Conservation (phyloP, 2,329 filamentous ascomycete genomes). For the Aspergillus neoniger region DNA sequence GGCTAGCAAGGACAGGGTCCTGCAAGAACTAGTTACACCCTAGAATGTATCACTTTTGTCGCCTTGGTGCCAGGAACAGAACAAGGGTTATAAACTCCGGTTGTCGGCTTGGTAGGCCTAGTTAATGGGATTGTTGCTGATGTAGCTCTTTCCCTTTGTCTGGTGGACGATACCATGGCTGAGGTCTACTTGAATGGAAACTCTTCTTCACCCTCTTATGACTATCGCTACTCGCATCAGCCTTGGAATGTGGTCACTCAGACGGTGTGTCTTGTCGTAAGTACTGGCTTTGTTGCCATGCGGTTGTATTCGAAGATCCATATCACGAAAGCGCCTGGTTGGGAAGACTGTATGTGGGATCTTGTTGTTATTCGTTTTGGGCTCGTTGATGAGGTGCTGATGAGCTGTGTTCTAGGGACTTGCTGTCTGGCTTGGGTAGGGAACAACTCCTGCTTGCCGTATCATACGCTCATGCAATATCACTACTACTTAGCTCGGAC, state of each 20-base stretch:
- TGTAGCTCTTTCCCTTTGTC: neutral
- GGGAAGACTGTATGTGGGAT: slow-evolving; percentile 26
- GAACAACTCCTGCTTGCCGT: neutral
- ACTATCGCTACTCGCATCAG: slow-evolving; percentile 17
- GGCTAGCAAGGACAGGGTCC: neutral
- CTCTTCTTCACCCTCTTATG: neutral
- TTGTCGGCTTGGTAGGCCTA: neutral
- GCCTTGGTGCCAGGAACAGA: neutral
- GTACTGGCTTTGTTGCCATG: slow-evolving; percentile 22
- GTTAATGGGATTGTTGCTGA: neutral
- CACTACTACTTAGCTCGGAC: slow-evolving; percentile 23
- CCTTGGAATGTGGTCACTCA: slow-evolving; percentile 23
- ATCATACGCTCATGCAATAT: neutral
- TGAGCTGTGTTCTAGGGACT: slow-evolving; percentile 13
- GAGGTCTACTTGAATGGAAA: neutral
- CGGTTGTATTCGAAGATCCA: slow-evolving; percentile 31
- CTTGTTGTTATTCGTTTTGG: neutral
- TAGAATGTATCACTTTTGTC: neutral
- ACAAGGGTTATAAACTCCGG: neutral
- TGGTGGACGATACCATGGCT: neutral
- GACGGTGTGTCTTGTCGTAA: slow-evolving; percentile 20
- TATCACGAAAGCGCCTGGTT: slow-evolving; percentile 25
- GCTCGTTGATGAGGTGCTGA: neutral
- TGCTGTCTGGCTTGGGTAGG: slow-evolving; percentile 27
- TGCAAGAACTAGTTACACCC: neutral